Evolutionary conservation across 2,329 filamentous ascomycete genomes (phyloP), one percentile per base, ranked within the genome.

Genomic region (Purpureocillium takamizusanense): DNA sequence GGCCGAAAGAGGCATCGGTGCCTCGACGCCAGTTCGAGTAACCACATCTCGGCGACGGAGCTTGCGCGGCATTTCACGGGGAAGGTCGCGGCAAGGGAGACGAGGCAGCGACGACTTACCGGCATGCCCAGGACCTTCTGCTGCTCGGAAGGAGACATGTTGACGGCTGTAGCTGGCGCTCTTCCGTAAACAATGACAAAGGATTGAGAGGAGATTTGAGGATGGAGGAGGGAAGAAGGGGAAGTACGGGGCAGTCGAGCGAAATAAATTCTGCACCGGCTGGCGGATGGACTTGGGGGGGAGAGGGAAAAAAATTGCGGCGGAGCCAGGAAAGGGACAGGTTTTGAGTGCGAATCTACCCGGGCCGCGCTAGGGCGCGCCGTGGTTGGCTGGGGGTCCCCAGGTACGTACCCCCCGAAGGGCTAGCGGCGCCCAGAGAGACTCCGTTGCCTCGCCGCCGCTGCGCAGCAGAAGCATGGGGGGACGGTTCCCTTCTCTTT

Each of bases 101-200:
- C 34, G 41, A 42, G 33, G 39, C 30, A 37, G 36, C 41, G 27
- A 35, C 17, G 27, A 71, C 74, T 72, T 72, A 81, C 77, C 63
- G 75, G 74, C 74, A 81, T 80, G 74, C 78, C 78, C 72, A 80
- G 56, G 56, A 81, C 69, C 62, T 67, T 74, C 51, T 69, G 65
- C 57, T 74, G 66, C 48, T 74, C 65, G 55, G 67, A 64, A 53
- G 58, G 50, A 62, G 72, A 66, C 74, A 78, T 78, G 56, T 61
- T 74, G 65, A 58, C 60, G 57, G 56, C 53, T 61, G 57, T 52
- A 36, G 52, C 45, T 54, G 51, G 51, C 43, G 47, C 51, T 57
- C 61, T 60, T 60, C 60, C 60, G 55, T 61, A 59, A 51, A 61
- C 51, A 59, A 62, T 60, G n/a, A 63, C 57, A 68, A 75, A 73